phyloP scores from a whole-genome alignment of 2,329 filamentous ascomycete species.

The Claviceps humidiphila region DNA sequence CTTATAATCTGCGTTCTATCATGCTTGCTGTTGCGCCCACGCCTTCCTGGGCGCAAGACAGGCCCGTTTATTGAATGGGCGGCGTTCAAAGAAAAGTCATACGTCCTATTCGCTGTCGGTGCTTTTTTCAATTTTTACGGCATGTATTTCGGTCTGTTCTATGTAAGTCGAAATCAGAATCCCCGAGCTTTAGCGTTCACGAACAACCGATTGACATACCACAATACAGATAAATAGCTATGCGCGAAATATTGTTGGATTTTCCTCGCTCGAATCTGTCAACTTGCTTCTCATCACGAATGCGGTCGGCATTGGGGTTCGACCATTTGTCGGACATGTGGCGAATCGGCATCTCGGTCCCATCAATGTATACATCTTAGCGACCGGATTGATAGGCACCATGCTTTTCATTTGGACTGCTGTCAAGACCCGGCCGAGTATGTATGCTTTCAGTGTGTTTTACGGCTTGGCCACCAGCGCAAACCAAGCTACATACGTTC shows the following conservation, averaged over 20 bases:
- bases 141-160: constrained; percentile 26
- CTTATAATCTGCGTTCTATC: constrained; percentile 29
- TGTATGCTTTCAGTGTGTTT: constrained; percentile 30
- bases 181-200: neutral
- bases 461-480: constrained; percentile 31
- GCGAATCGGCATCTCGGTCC: constrained; percentile 40
- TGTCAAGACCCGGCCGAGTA: constrained; percentile 26
- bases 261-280: constrained; percentile 36
- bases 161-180: constrained; percentile 16
- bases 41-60: constrained; percentile 32
- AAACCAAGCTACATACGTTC: constrained; percentile 1
- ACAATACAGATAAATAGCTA: constrained; percentile 20
- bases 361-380: constrained; percentile 40
- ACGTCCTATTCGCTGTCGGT: constrained; percentile 36
- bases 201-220: neutral
- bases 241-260: constrained; percentile 27
- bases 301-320: constrained; percentile 40
- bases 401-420: constrained; percentile 43
- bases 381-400: constrained; percentile 29
- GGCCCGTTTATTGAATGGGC: constrained; percentile 41
- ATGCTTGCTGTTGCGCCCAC: constrained; percentile 27
- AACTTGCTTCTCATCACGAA: constrained; percentile 44
- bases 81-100: constrained; percentile 44
- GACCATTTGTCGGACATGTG: constrained; percentile 37
- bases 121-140: constrained; percentile 31